Evolutionary conservation across 2,329 filamentous ascomycete species (phyloP).

Genomic region (Fusarium concolor): DNA sequence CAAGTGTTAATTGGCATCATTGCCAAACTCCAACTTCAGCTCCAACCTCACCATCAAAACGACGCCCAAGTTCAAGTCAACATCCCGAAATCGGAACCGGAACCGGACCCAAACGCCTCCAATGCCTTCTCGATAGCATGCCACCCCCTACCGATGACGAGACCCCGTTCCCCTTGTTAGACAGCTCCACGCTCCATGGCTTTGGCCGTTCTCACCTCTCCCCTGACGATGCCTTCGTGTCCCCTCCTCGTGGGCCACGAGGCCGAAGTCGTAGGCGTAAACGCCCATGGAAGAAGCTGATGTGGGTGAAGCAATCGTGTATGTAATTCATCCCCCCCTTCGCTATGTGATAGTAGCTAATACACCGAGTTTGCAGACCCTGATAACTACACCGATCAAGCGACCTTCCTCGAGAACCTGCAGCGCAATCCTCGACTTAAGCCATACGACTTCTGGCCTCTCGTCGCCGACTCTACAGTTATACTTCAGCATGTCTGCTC

Average conservation of each 20-base stretch:
- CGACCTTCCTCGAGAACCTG: slow-evolving; percentile 94
- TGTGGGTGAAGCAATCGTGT: slow-evolving; percentile 99
- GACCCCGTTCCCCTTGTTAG: slow-evolving; percentile 51
- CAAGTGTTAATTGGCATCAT: slow-evolving; percentile 35
- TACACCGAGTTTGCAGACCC: slow-evolving; percentile 69
- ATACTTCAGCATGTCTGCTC: slow-evolving; percentile 98
- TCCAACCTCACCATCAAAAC: slow-evolving; percentile 1
- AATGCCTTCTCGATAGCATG: slow-evolving; percentile 47
- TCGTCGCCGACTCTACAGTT: slow-evolving; percentile 94
- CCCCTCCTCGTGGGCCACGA: slow-evolving; percentile 67
- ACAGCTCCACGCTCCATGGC: slow-evolving; percentile 47
- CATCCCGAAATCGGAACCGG: neutral
- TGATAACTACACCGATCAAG: slow-evolving; percentile 99
- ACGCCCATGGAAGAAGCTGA: slow-evolving; percentile 89
- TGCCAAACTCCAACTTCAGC: slow-evolving; percentile 15
- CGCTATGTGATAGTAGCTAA: slow-evolving; percentile 11
- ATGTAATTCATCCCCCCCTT: slow-evolving; percentile 30
- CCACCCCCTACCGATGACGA: slow-evolving; percentile 55
- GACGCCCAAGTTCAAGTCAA: slow-evolving; percentile 12
- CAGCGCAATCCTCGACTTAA: slow-evolving; percentile 93
- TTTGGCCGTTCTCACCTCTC: slow-evolving; percentile 76
- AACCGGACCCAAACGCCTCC: slow-evolving; percentile 11
- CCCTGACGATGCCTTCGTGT: slow-evolving; percentile 85
- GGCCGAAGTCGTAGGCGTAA: slow-evolving; percentile 76
- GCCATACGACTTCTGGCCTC: slow-evolving; percentile 97